These are phyloP conservation scores for Rhizophagus clarus DNA, from an alignment of 192 early-diverging fungal genomes.

Conservation along the genomic window DNA sequence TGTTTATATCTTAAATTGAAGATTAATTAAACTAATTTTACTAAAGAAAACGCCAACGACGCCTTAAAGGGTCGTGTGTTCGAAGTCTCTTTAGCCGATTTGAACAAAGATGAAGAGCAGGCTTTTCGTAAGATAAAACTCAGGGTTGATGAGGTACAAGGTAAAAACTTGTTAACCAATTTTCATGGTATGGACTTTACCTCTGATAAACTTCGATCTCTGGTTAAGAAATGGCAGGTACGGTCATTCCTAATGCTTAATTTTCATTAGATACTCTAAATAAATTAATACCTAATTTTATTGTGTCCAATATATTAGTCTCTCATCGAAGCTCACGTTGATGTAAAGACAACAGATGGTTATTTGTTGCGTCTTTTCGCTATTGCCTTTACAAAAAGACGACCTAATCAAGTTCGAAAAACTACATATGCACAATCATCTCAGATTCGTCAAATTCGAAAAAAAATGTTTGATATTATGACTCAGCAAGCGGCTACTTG, in stretches of 20 bases:
- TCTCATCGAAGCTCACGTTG: conserved; percentile 95
- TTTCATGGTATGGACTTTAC: conserved; percentile 99
- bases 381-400: conserved; percentile 96
- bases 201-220: conserved; percentile 99
- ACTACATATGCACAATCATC: conserved; percentile 97
- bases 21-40: background rate
- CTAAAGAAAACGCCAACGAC: conserved; percentile 83
- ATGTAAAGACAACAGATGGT: conserved; percentile 99
- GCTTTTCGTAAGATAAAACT: conserved; percentile 98
- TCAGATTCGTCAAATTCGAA: conserved; percentile 98
- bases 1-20: background rate
- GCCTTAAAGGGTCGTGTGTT: conserved; percentile 95
- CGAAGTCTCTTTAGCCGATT: conserved; percentile 95
- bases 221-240: conserved; percentile 99
- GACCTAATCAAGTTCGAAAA: conserved; percentile 93
- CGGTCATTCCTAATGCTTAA: conserved; percentile 13
- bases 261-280: background rate
- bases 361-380: conserved; percentile 98
- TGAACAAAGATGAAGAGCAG: conserved; percentile 77
- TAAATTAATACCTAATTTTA: background rate
- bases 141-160: conserved; percentile 94
- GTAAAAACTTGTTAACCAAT: conserved; percentile 99
- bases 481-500: conserved; percentile 76
- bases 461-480: conserved; percentile 99
- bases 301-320: conserved; percentile 50